A percentile compares a stretch with the other conserved stretches of the same genome.
These are phyloP conservation scores for Brasenia schreberi DNA, from an alignment of 164 flowering plant genomes.

Conservation along the genomic window DNA sequence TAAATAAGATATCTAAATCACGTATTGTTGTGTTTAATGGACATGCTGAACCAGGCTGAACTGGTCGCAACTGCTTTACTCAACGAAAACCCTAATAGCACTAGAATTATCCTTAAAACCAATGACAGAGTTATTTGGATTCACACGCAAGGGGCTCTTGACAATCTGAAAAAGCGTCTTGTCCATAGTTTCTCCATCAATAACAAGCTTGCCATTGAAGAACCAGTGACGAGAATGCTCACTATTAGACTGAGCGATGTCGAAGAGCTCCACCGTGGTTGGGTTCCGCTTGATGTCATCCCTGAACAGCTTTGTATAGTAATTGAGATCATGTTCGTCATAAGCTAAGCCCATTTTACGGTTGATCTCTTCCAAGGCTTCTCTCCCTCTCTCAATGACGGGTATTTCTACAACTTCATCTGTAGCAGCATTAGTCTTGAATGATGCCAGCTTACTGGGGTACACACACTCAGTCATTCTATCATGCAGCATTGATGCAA, in stretches of 20 bases:
- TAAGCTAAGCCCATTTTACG: conserved; percentile 84
- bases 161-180: conserved; percentile 86
- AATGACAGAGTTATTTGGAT: conserved; percentile 85
- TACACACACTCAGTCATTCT: conserved; percentile 91
- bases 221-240: conserved; percentile 97
- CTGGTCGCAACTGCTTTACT: conserved; percentile 53
- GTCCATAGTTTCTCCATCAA: conserved; percentile 60
- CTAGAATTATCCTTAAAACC: conserved; percentile 97
- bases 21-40: too few relatives aligned
- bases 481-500: conserved; percentile 82
- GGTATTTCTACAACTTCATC: conserved; percentile 61
- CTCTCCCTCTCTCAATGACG: conserved; percentile 69
- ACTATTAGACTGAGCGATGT: conserved; percentile 94
- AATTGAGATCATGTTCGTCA: conserved; percentile 87
- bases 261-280: conserved; percentile 85
- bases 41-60: conserved; percentile 58
- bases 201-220: conserved; percentile 74
- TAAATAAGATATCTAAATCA: conserved; percentile 74
- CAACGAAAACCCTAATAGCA: conserved; percentile 75
- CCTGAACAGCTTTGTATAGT: conserved; percentile 65
- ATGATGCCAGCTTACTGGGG: conserved; percentile 44
- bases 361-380: conserved; percentile 84
- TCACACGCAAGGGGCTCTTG: conserved; percentile 75
- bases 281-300: conserved; percentile 85
- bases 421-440: conserved; percentile 50